Evolutionary conservation across 2,329 filamentous ascomycete genomes (phyloP).

Genomic region (Paracoccidioides lutzii): DNA sequence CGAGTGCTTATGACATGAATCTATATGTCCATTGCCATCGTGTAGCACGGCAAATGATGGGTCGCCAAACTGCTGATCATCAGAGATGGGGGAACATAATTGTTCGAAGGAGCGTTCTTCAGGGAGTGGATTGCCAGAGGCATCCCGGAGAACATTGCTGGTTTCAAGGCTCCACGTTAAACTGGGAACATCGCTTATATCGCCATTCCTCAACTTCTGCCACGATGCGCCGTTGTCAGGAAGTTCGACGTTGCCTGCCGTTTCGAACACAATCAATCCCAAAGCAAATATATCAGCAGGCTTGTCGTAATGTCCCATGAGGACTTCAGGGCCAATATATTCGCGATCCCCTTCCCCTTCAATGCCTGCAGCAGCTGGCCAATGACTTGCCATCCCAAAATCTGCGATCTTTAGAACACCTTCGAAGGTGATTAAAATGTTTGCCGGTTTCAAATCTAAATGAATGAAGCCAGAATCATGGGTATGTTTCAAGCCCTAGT

Average conservation of each 20-base stretch:
- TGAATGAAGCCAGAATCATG: slow-evolving; percentile 74
- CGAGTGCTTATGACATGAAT: slow-evolving; percentile 10
- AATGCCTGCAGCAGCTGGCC: slow-evolving; percentile 62
- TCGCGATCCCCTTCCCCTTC: slow-evolving; percentile 91
- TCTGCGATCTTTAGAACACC: slow-evolving; percentile 54
- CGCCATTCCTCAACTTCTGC: slow-evolving; percentile 77
- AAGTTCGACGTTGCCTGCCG: slow-evolving; percentile 82
- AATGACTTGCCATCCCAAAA: slow-evolving; percentile 60
- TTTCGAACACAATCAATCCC: slow-evolving; percentile 87
- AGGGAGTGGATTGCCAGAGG: slow-evolving; percentile 54
- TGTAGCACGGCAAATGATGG: not conserved
- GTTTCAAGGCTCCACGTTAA: slow-evolving; percentile 66
- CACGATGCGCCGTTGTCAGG: slow-evolving; percentile 87
- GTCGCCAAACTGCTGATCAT: slow-evolving; percentile 5
- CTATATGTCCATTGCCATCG: slow-evolving; percentile 12
- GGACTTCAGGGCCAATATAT: slow-evolving; percentile 88
- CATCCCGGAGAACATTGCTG: slow-evolving; percentile 59
- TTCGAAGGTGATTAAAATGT: slow-evolving; percentile 53
- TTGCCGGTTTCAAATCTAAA: slow-evolving; percentile 54
- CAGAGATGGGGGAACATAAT: slow-evolving; percentile 27
- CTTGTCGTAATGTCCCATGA: slow-evolving; percentile 75
- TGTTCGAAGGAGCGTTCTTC: slow-evolving; percentile 32
- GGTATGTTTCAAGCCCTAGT: slow-evolving; percentile 73
- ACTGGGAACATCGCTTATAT: slow-evolving; percentile 77
- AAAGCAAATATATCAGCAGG: slow-evolving; percentile 89